Percentiles rank a stretch among this genome's conserved stretches.
Evolutionary conservation across 2,329 filamentous ascomycete genomes (phyloP).

Genomic region (Aspergillus sp.): DNA sequence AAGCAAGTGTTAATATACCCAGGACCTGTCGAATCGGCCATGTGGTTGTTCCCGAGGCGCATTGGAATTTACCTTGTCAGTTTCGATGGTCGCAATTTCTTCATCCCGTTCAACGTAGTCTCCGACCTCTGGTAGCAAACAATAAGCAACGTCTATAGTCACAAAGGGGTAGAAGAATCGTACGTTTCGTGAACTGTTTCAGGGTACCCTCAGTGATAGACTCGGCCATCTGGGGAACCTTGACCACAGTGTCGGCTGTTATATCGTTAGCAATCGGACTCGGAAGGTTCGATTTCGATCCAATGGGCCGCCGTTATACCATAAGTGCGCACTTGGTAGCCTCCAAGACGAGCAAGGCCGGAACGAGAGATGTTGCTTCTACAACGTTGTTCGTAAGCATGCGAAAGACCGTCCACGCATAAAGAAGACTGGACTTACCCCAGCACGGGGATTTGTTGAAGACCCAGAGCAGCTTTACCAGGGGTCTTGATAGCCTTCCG

Average conservation of each 20-base stretch:
- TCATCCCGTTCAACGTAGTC: slow-evolving; percentile 95
- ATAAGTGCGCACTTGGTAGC: slow-evolving; percentile 35
- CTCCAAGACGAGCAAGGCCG: slow-evolving; percentile 22
- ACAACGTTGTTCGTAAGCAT: background rate
- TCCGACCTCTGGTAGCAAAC: slow-evolving; percentile 63
- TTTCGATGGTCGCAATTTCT: slow-evolving; percentile 98
- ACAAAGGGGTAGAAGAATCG: slow-evolving; percentile 16
- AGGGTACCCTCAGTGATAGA: slow-evolving; percentile 96
- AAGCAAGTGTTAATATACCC: slow-evolving; percentile 3
- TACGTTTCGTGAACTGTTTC: slow-evolving; percentile 87
- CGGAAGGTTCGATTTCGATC: background rate
- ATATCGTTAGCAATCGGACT: slow-evolving; percentile 9
- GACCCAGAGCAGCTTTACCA: slow-evolving; percentile 18
- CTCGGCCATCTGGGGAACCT: slow-evolving; percentile 97
- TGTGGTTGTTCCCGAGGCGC: too few relatives aligned
- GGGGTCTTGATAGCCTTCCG: slow-evolving; percentile 11
- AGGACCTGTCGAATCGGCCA: too few relatives aligned
- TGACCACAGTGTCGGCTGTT: slow-evolving; percentile 75
- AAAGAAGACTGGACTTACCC: slow-evolving; percentile 20
- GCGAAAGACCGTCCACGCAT: background rate
- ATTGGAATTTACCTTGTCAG: slow-evolving; percentile 73
- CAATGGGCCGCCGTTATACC: slow-evolving; percentile 21
- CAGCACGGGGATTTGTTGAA: slow-evolving; percentile 21
- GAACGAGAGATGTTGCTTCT: slow-evolving; percentile 24
- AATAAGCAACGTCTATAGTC: slow-evolving; percentile 15